phyloP scores from a whole-genome alignment of 768 basidiomycete species.

The Lactifluus pinguis region DNA sequence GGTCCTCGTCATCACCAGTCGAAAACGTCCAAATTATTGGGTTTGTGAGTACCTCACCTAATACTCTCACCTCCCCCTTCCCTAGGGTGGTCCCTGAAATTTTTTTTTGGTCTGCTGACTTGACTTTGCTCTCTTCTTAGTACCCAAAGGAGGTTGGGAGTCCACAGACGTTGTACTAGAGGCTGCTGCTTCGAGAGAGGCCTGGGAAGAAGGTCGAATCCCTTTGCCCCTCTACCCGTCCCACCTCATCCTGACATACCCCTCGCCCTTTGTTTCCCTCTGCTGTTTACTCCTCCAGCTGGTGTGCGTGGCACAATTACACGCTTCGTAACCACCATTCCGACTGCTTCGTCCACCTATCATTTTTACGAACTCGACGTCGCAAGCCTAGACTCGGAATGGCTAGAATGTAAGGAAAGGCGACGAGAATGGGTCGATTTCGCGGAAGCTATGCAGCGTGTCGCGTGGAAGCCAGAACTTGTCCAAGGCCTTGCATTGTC shows the following conservation, averaged over 20 bases:
- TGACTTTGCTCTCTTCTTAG: neutral
- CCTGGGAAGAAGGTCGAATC: constrained; percentile 94
- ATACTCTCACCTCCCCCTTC: neutral
- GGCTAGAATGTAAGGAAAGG: constrained; percentile 75
- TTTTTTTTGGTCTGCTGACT: constrained; percentile 14
- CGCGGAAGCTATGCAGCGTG: constrained; percentile 61
- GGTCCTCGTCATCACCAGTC: constrained; percentile 75
- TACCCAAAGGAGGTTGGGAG: constrained; percentile 90
- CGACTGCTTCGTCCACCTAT: constrained; percentile 70
- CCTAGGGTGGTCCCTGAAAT: neutral
- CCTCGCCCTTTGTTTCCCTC: constrained; percentile 33
- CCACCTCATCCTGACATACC: constrained; percentile 55
- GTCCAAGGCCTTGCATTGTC: constrained; percentile 66
- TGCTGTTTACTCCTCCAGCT: constrained; percentile 39
- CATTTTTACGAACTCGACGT: constrained; percentile 91
- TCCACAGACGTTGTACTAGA: constrained; percentile 70
- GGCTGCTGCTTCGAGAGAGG: constrained; percentile 85
- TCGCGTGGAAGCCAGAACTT: constrained; percentile 83
- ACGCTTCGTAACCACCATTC: constrained; percentile 76
- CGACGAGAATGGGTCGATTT: constrained; percentile 85
- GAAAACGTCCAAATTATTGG: constrained; percentile 74
- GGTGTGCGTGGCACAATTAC: constrained; percentile 83
- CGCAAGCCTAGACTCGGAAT: constrained; percentile 61
- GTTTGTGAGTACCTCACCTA: constrained; percentile 60
- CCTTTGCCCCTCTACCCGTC: constrained; percentile 66